Evolutionary conservation across 2,329 filamentous ascomycete species (phyloP), one percentile per base, ranked within the genome.

Genomic region (Aspergillus caelatus): DNA sequence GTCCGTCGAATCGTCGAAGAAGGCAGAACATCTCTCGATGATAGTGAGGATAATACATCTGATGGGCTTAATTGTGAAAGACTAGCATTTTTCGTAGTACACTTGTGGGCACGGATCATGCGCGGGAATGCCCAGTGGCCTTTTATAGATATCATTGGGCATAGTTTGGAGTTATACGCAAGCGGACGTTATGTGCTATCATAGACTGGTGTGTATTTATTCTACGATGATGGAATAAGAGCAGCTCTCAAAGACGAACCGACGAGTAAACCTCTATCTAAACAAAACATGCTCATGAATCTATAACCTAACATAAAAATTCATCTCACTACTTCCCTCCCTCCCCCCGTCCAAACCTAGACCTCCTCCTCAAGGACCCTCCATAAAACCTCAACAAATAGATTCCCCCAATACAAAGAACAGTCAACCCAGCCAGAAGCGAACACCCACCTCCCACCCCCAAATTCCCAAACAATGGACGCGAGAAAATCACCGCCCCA

Each of bases 121-220:
- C 53, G 60, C 11, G 68, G 70, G 19, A 77, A 77, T 32, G 77
- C 78, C 54, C 79, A 77, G n/a, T 81, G 79, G 79, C 76, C 78
- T 3, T 77, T 81, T 60, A 73, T 81, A 9, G 76, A 78, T 62
- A 70, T 80, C 1, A 80, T 81, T 63, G 79, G 79, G 0, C 75
- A 71, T 45, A 72, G 77, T 28, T 65, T 80, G n/a, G 77, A 79
- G 57, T 69, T 80, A 7, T 70, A 70, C 52, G 68, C 66, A 16
- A 28, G 46, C 11, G 43, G 60, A 21, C 50, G 32, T 10, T n/a
- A 36, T 36, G 28, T 54, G 10, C 10, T 50, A 30, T 28, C 16
- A 3, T 19, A 28, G 46, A 50, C 7, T 10, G 7, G 4, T 6
- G 34, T 16, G 26, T 30, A 26, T 26, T 26, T 26, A 6, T 36